A percentile compares a stretch with the other conserved stretches of the same genome.
These are phyloP conservation scores for Knoxdaviesia capensis DNA, from an alignment of 2,329 filamentous ascomycete genomes.

Conservation along the genomic window DNA sequence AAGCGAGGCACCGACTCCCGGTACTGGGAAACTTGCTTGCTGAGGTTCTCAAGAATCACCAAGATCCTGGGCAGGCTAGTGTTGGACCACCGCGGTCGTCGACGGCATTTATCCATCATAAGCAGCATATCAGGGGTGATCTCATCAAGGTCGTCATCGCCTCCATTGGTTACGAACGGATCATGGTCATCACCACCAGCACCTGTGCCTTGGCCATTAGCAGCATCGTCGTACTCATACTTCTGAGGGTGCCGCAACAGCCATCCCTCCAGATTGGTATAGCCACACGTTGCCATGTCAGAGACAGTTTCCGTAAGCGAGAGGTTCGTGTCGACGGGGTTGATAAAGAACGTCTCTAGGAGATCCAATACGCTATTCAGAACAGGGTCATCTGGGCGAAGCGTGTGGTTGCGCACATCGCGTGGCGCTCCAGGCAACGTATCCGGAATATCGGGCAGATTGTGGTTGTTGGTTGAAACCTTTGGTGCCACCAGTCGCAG, in stretches of 20 bases:
- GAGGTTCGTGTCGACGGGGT: constrained; percentile 80
- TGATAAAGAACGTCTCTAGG: constrained; percentile 66
- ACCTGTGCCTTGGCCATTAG: constrained; percentile 5
- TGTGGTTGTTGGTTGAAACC: constrained; percentile 32
- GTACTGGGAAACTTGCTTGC: constrained; percentile 41
- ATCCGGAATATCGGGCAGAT: constrained; percentile 31
- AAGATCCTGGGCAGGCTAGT: constrained; percentile 33
- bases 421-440: constrained; percentile 39
- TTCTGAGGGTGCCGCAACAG: constrained; percentile 51
- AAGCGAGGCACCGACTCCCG: constrained; percentile 48
- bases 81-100: constrained; percentile 30
- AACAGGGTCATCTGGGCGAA: constrained; percentile 41
- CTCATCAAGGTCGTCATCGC: constrained; percentile 17
- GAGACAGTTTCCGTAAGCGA: constrained; percentile 69
- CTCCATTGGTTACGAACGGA: constrained; percentile 3
- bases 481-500: constrained; percentile 45
- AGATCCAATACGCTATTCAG: constrained; percentile 48
- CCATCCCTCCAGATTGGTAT: constrained; percentile 81
- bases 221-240: constrained; percentile 31
- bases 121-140: neutral
- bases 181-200: constrained; percentile 17
- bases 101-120: constrained; percentile 17
- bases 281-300: constrained; percentile 65
- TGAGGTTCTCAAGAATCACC: constrained; percentile 34
- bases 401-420: constrained; percentile 38